Base-by-base conservation (phyloP, 164 flowering plant genomes). In the Magnolia kwangsiensis region DNA sequence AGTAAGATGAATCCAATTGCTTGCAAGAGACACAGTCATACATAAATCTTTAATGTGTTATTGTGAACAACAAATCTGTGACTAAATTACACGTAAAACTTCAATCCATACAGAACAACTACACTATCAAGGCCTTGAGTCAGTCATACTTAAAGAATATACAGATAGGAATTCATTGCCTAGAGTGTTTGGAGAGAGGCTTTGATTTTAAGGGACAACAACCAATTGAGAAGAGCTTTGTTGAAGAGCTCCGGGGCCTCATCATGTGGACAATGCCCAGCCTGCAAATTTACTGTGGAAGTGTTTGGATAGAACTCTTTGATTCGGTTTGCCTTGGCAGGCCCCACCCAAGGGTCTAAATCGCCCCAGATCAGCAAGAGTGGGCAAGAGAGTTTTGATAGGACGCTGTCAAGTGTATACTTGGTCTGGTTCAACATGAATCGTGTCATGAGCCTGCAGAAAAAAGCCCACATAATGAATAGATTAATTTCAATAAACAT, bases 321-420 rank as follows among this genome's bases (percentile, higher is more conserved):
- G 85, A 94, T 96, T 65, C 88, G 75, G 51, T 69, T 80, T 3
- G 99, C 99, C 81, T 96, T 96, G 0, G 92, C 85, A 66, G 97
- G 91, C 19, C 98, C 99, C 0, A 92, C 98, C 98, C 99, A 96
- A n/a, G 99, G 99, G 79, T 96, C 99, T 20, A 91, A 85, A 81
- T 96, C 99, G 7, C 98, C 99, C 98, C 99, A 96, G 13, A 96
- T 85, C 86, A 96, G 67, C 78, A 94, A 78, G 76, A 96, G 74
- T 2, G 99, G 99, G 81, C 99, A 96, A 7, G 90, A 80, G 31
- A 96, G 90, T 85, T 88, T 74, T 77, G 84, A 82, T 63, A 96
- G 75, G 58, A 90, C 82, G 49, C 89, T 83, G 81, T 92, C 87
- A 16, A 94, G 89, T 1, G 97, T 91, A 87, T 92, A 96, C 78